Evolutionary conservation across 441 rosid species (phyloP).

Genomic region (Bruguiera hainesii): DNA sequence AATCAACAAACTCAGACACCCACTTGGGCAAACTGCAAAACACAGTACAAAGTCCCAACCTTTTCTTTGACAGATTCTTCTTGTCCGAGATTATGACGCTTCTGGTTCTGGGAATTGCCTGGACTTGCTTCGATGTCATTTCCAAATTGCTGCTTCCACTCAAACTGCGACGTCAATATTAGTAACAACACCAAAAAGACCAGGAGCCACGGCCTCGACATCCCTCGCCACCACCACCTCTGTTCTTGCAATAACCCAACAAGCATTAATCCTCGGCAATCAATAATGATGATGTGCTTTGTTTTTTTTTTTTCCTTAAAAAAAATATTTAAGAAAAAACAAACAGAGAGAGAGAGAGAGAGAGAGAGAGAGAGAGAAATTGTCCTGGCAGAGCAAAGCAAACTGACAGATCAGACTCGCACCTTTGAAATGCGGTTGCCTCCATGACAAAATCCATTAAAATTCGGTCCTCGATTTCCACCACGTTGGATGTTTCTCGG

Average conservation of each 20-base stretch:
- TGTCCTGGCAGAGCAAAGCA: background rate
- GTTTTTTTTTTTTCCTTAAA: too few relatives aligned
- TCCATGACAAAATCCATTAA: background rate
- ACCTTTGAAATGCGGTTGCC: background rate
- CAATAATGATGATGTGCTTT: too few relatives aligned
- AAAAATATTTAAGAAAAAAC: background rate
- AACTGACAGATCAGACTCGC: conserved; percentile 12
- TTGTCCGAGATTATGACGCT: conserved; percentile 29
- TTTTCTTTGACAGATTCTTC: conserved; percentile 62
- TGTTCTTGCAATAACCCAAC: background rate
- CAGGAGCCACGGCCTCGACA: conserved; percentile 73
- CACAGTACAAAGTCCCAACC: conserved; percentile 27
- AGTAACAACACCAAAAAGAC: conserved; percentile 55
- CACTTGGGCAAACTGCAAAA: background rate
- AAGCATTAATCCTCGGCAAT: too few relatives aligned
- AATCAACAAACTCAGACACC: background rate
- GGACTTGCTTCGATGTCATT: conserved; percentile 49
- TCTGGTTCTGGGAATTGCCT: conserved; percentile 33
- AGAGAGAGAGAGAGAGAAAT: too few relatives aligned
- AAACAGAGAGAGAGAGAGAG: too few relatives aligned
- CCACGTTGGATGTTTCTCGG: too few relatives aligned
- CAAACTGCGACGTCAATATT: conserved; percentile 63
- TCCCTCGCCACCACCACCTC: conserved; percentile 13
- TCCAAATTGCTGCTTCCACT: conserved; percentile 73
- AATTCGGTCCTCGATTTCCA: background rate